Conservation (phyloP, 1,139 yeast genomes). For the Taphrina flavorubra region DNA sequence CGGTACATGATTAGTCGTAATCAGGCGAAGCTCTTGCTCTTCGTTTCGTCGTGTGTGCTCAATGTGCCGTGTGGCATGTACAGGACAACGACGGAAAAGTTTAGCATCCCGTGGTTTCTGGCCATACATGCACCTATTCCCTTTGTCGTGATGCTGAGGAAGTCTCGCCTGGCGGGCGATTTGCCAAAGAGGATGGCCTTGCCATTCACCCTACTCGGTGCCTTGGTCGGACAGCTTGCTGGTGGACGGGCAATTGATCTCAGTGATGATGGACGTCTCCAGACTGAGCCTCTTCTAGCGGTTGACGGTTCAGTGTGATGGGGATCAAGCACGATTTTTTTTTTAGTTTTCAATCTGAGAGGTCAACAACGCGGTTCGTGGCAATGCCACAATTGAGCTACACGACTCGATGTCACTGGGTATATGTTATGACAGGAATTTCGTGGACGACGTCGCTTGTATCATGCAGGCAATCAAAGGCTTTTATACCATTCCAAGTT, state of each 20-base stretch:
- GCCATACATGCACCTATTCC: constrained; percentile 29
- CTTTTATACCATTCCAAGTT: no score
- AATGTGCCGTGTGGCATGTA: constrained; percentile 27
- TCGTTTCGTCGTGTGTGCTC: constrained; percentile 8
- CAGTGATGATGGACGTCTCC: constrained; percentile 15
- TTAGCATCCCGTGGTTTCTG: constrained; percentile 29
- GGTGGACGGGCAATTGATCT: constrained; percentile 12
- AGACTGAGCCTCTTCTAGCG: constrained; percentile 18
- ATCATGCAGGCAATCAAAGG: no score
- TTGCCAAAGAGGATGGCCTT: constrained; percentile 5
- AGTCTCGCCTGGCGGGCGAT: not conserved
- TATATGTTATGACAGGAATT: no score
- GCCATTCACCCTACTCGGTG: constrained; percentile 13
- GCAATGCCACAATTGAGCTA: no score
- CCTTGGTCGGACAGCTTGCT: constrained; percentile 5
- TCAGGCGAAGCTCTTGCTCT: constrained; percentile 15
- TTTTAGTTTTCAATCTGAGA: constrained; percentile 36
- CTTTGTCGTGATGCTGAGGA: constrained; percentile 9
- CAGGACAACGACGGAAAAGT: constrained; percentile 21
- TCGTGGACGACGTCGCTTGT: no score
- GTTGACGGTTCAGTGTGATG: constrained; percentile 15
- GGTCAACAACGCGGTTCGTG: not conserved
- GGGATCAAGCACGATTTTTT: not conserved
- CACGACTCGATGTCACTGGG: no score
- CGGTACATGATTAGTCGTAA: not conserved